Evolutionary conservation across 768 basidiomycete species (phyloP).

Genomic region (Macrolepiota fuliginosa): DNA sequence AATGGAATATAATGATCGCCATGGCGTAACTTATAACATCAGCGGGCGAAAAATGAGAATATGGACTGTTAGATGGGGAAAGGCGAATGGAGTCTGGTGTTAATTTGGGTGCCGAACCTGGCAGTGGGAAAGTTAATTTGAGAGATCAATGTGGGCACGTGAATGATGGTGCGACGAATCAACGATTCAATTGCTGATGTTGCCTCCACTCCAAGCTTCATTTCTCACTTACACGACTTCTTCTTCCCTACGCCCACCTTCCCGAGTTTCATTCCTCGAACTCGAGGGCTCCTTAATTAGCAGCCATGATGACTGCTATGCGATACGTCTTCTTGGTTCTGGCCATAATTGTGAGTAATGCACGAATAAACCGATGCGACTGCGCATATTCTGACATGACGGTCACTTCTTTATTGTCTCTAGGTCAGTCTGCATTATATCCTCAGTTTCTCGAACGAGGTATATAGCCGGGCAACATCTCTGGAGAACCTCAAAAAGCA

Average conservation of each 20-base stretch:
- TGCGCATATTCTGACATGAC: not conserved
- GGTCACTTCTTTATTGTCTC: not conserved
- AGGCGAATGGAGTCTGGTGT: too few relatives aligned
- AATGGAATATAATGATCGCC: not conserved
- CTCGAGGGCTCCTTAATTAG: slow-evolving; percentile 10
- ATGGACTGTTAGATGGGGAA: too few relatives aligned
- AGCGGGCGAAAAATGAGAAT: too few relatives aligned
- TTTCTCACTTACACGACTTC: not conserved
- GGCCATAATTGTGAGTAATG: slow-evolving; percentile 37
- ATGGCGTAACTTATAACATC: too few relatives aligned
- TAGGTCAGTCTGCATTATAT: slow-evolving; percentile 62
- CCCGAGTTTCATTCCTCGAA: slow-evolving; percentile 1
- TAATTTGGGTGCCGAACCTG: not conserved
- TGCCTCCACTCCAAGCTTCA: not conserved
- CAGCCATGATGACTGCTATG: slow-evolving; percentile 54
- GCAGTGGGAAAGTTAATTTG: not conserved
- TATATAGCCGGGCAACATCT: slow-evolving; percentile 60
- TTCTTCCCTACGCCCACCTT: not conserved
- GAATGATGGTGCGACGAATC: not conserved
- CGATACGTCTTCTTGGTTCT: slow-evolving; percentile 53
- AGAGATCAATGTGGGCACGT: not conserved
- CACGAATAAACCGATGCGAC: not conserved
- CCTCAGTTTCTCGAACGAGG: slow-evolving; percentile 62
- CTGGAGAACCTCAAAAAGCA: slow-evolving; percentile 40
- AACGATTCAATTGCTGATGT: too few relatives aligned